These are phyloP conservation scores for Cladosporium phlei DNA, from an alignment of 2,329 filamentous ascomycete species.

Conservation along the genomic window DNA sequence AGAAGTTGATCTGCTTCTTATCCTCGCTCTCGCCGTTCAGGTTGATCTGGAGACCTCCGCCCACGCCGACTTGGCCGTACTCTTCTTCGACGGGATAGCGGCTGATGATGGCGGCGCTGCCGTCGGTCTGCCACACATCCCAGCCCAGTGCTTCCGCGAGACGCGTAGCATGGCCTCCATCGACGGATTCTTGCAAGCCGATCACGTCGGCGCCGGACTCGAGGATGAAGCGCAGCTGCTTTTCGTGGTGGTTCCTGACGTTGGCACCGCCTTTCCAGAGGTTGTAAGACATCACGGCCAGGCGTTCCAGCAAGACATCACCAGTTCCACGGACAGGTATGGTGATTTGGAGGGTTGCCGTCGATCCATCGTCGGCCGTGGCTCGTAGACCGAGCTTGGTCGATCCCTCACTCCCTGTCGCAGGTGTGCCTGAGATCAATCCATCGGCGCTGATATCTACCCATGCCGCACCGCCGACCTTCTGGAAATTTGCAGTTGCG, in stretches of 20 bases:
- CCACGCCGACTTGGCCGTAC: background rate
- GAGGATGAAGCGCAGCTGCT: conserved; percentile 3
- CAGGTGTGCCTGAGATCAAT: background rate
- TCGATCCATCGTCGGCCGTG: background rate
- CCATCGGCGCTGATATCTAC: background rate
- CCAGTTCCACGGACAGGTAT: background rate
- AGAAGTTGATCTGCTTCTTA: conserved; percentile 4
- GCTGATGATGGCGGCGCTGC: conserved; percentile 5
- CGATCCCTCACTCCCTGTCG: no score
- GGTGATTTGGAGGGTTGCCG: background rate
- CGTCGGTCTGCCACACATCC: background rate
- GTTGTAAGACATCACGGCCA: conserved; percentile 9
- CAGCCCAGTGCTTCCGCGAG: conserved; percentile 1
- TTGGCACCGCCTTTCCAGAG: conserved; percentile 8
- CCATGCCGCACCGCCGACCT: background rate
- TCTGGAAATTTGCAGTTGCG: background rate
- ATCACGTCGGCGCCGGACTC: conserved; percentile 6
- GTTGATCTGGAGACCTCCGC: conserved; percentile 4
- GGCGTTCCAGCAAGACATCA: background rate
- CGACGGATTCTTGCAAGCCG: conserved; percentile 7
- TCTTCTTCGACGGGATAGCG: background rate
- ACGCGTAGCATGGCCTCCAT: conserved; percentile 3
- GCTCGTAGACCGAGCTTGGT: background rate
- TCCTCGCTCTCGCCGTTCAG: background rate
- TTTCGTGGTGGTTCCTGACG: conserved; percentile 9